Evolutionary conservation across 2,329 filamentous ascomycete species (phyloP).

Genomic region (Beauveria brongniartii): DNA sequence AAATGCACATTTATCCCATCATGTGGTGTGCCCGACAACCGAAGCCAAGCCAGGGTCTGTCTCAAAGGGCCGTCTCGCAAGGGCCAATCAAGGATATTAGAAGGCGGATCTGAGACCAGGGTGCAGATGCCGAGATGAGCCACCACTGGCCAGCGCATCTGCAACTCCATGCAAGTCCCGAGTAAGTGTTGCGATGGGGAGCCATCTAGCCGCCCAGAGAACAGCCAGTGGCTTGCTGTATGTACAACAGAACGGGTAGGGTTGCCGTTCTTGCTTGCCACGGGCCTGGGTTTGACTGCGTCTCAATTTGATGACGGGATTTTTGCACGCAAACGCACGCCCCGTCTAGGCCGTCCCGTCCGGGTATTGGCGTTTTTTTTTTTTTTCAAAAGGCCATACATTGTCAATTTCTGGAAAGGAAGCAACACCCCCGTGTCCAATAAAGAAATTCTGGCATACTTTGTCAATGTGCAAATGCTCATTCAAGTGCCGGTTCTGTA

Average conservation of each 20-base stretch:
- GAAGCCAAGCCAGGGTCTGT: background rate
- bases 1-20: background rate
- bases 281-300: background rate
- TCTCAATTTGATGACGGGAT: background rate
- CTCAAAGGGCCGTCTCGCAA: background rate
- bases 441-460: no score
- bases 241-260: background rate
- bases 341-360: no score
- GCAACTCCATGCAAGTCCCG: background rate
- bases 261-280: background rate
- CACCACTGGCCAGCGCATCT: background rate
- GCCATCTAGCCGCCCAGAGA: background rate
- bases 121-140: background rate
- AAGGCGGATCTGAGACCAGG: background rate
- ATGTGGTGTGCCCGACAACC: background rate
- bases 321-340: no score
- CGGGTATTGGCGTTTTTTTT: no score
- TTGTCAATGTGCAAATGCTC: background rate
- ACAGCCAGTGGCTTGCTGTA: background rate
- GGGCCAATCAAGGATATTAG: background rate
- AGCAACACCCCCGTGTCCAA: no score
- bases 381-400: no score
- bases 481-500: background rate
- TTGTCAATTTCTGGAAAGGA: no score
- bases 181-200: background rate